These are phyloP conservation scores for Talaromyces sp. DNA, from an alignment of 2,329 filamentous ascomycete genomes.

Conservation along the genomic window DNA sequence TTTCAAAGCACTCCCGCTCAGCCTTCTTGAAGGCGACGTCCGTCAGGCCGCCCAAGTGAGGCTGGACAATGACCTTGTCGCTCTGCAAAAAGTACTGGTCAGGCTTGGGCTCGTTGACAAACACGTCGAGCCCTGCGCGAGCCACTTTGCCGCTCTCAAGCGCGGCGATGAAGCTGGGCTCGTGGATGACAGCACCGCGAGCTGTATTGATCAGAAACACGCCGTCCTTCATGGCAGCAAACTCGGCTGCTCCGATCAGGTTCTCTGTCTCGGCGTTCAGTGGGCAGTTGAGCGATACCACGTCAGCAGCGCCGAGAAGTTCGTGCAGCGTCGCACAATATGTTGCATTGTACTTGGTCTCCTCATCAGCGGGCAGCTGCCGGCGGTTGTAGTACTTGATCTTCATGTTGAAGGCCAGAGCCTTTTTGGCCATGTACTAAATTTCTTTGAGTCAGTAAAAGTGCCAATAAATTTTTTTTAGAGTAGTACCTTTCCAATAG, in stretches of 20 bases:
- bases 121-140: conserved; percentile 8
- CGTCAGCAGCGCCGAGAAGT: conserved; percentile 60
- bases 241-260: conserved; percentile 62
- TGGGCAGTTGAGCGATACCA: conserved; percentile 68
- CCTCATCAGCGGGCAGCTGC: conserved; percentile 46
- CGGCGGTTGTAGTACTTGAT: conserved; percentile 29
- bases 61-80: conserved; percentile 10
- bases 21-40: conserved; percentile 5
- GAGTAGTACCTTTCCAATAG: conserved; percentile 60
- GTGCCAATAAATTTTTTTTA: too few relatives aligned
- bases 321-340: conserved; percentile 57
- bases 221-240: conserved; percentile 67
- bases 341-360: conserved; percentile 10
- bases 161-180: conserved; percentile 65
- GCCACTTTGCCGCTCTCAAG: conserved; percentile 46
- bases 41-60: conserved; percentile 7
- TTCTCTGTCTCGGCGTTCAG: conserved; percentile 68
- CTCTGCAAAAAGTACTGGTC: conserved; percentile 6
- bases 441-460: conserved; percentile 43
- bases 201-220: conserved; percentile 74
- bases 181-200: conserved; percentile 71
- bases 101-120: conserved; percentile 3
- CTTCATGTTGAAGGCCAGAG: conserved; percentile 21
- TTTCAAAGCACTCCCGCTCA: conserved; percentile 9
- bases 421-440: conserved; percentile 9